phyloP scores from a whole-genome alignment of 371 early-diverging fungal species.

The Nematocida sp. region DNA sequence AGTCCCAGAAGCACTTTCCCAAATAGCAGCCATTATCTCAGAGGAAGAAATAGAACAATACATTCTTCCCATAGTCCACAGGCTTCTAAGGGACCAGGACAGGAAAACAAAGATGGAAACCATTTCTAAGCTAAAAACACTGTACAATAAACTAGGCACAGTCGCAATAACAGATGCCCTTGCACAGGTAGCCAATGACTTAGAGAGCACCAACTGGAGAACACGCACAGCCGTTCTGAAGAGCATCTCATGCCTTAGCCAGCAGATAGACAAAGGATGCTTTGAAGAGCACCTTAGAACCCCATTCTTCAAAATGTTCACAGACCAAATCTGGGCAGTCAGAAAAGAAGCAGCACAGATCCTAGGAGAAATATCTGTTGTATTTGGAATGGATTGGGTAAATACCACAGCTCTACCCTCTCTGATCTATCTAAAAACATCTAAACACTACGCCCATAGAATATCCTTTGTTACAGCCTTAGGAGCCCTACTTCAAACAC shows the following conservation, averaged over 20 bases:
- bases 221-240: conserved; percentile 30
- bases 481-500: background rate
- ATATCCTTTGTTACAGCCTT: conserved; percentile 28
- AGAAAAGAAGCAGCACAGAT: conserved; percentile 37
- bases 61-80: conserved; percentile 16
- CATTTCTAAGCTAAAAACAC: conserved; percentile 10
- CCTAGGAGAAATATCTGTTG: conserved; percentile 9
- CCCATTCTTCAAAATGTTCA: conserved; percentile 39
- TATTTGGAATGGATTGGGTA: conserved; percentile 30
- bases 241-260: conserved; percentile 35
- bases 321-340: conserved; percentile 36
- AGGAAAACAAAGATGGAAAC: conserved; percentile 43
- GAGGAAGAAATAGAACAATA: conserved; percentile 7
- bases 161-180: conserved; percentile 24
- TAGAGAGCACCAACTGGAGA: conserved; percentile 41
- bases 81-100: conserved; percentile 36
- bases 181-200: conserved; percentile 28
- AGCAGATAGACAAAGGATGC: conserved; percentile 31
- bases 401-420: background rate
- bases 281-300: conserved; percentile 23
- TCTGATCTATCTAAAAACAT: conserved; percentile 26
- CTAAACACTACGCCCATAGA: conserved; percentile 26
- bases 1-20: conserved; percentile 13
- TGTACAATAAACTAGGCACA: conserved; percentile 35
- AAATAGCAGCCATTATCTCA: conserved; percentile 6